phyloP scores from a whole-genome alignment of 345 rosid species.

The Ceriops decandra region DNA sequence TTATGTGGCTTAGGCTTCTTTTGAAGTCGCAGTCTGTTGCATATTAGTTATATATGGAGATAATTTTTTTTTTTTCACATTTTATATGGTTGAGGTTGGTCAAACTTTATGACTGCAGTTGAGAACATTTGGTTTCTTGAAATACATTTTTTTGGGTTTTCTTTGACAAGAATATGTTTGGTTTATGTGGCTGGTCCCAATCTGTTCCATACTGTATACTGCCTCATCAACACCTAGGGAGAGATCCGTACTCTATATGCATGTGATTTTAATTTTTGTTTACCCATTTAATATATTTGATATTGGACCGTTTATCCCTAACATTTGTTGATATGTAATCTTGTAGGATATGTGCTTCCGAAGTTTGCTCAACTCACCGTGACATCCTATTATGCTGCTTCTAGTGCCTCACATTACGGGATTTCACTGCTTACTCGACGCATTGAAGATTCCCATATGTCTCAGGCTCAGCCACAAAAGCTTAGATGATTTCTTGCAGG shows the following conservation, averaged over 20 bases:
- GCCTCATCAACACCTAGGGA: background rate
- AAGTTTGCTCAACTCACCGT: conserved; percentile 77
- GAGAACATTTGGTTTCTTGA: too few species aligned
- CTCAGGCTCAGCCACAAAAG: conserved; percentile 43
- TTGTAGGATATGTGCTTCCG: conserved; percentile 76
- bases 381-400: conserved; percentile 84
- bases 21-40: too few species aligned
- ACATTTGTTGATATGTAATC: conserved; percentile 20
- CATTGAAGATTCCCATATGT: conserved; percentile 57
- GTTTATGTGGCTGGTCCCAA: too few species aligned
- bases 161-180: too few species aligned
- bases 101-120: too few species aligned
- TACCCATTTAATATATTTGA: background rate
- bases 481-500: conserved; percentile 13
- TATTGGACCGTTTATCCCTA: background rate
- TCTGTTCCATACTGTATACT: too few species aligned
- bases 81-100: too few species aligned
- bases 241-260: background rate
- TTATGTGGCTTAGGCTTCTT: too few species aligned
- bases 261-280: background rate
- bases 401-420: conserved; percentile 90
- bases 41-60: too few species aligned
- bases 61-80: too few species aligned
- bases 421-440: conserved; percentile 73
- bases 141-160: too few species aligned